Evolutionary conservation across 73 alveolate genomes (phyloP), one percentile per base, ranked within the genome.

Genomic region (Blepharisma stoltei): DNA sequence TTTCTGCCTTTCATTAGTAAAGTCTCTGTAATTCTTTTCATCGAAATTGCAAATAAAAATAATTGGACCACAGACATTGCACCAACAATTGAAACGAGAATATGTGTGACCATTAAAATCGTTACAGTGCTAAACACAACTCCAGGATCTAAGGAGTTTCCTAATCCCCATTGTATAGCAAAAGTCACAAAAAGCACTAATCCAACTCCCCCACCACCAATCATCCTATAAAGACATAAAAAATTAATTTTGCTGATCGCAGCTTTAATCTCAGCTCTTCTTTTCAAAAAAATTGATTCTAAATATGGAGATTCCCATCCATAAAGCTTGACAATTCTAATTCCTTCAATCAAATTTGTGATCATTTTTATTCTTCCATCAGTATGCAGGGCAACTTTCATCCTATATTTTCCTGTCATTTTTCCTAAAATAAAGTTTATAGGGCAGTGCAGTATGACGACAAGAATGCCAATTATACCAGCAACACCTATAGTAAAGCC

Each of bases 311-410:
- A 14, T 37, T 82, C 89, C 89, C 89, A 82, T 0, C 76, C 85
- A 76, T 82, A 77, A 78, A 82, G 77, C 55, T 82, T 82, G 43
- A 82, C 60, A 6, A 52, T 44, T 77, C 69, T 55, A 32, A 82
- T 82, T 1, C 89, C 89, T 41, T 82, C 85, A 21, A 82, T 77
- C 6, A 66, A 50, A 18, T 50, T 50, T 11, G 21, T 50, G 21
- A 50, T 50, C n/a, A 50, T 14, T 18, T 18, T 18, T 18, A 50
- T 50, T 50, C 65, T 50, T 50, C 27, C n/a, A 50, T 50, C 21
- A 1, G n/a, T 18, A 0, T 14, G 21, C 65, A 14, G 0, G 4
- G n/a, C n/a, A 11, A 14, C 27, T 14, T 14, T 14, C n/a, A 18
- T 14, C 21, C 65, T 50, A 50, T 14, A 50, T 50, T 50, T 50